A percentile compares a stretch with the other conserved stretches of the same genome.
Evolutionary conservation across 495 filamentous ascomycete genomes (phyloP).

Genomic region (Penicillium canescens): DNA sequence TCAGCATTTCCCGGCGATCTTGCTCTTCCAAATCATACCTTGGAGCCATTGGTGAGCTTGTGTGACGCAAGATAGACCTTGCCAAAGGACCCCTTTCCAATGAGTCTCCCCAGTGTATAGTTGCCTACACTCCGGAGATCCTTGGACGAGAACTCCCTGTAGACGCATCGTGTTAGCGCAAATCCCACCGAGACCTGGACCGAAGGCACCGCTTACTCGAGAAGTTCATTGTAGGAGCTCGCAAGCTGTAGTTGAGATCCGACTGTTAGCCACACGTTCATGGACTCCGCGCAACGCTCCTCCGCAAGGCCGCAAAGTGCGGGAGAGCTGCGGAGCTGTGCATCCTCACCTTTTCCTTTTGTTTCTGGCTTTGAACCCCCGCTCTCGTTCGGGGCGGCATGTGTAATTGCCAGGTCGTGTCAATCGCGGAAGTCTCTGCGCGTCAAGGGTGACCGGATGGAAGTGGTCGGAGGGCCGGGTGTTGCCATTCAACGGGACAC

Average conservation of each 20-base stretch:
- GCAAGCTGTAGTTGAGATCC: conserved; percentile 66
- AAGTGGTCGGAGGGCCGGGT: conserved; percentile 12
- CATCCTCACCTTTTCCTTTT: conserved; percentile 82
- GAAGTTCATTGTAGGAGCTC: conserved; percentile 91
- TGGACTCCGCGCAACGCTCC: conserved; percentile 3
- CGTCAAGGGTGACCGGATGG: conserved; percentile 12
- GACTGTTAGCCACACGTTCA: conserved; percentile 20
- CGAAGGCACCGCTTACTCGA: conserved; percentile 65
- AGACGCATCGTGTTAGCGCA: conserved; percentile 16
- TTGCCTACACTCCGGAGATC: conserved; percentile 92
- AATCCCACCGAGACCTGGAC: neutral
- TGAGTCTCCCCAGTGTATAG: conserved; percentile 85
- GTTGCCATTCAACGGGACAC: conserved; percentile 26
- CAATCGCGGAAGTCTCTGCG: conserved; percentile 27
- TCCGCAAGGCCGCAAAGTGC: neutral
- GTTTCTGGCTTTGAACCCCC: conserved; percentile 88
- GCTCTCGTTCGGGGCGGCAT: conserved; percentile 73
- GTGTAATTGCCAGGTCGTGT: conserved; percentile 35
- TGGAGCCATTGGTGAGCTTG: conserved; percentile 97
- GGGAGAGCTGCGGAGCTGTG: neutral
- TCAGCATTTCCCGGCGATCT: neutral
- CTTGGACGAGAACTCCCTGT: conserved; percentile 90
- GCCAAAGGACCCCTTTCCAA: conserved; percentile 96
- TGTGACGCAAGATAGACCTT: conserved; percentile 97
- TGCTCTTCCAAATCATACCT: conserved; percentile 57